Evolutionary conservation across 192 early-diverging fungal genomes (phyloP).

Genomic region (Coemansia sp.): DNA sequence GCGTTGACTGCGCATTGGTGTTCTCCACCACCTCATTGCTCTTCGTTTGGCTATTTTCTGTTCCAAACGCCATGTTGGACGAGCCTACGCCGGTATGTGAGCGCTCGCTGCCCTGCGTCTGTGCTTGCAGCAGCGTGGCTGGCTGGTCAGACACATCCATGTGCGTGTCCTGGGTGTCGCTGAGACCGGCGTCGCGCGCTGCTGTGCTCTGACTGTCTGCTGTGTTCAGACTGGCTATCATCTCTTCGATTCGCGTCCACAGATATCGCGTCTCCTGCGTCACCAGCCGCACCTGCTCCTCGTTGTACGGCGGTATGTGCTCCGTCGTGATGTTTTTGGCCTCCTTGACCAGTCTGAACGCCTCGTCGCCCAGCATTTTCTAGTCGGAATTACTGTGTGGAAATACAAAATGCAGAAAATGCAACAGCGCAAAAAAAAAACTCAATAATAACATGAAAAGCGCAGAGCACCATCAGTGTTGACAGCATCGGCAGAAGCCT

Average conservation of each 20-base stretch:
- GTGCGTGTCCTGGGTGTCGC: background rate
- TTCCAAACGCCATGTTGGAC: background rate
- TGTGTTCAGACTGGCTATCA: slow-evolving; percentile 36
- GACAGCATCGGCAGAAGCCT: no score
- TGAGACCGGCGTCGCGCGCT: background rate
- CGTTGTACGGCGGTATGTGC: slow-evolving; percentile 76
- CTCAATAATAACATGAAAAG: no score
- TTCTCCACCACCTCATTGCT: slow-evolving; percentile 15
- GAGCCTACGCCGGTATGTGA: background rate
- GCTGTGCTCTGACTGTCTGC: slow-evolving; percentile 8
- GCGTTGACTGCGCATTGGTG: slow-evolving; percentile 30
- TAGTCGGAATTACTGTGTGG: background rate
- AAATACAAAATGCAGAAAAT: slow-evolving; percentile 1
- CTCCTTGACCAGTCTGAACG: slow-evolving; percentile 75
- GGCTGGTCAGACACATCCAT: background rate
- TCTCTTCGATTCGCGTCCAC: slow-evolving; percentile 55
- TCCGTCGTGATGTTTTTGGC: slow-evolving; percentile 71
- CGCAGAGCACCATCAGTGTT: no score
- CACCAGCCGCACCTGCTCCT: slow-evolving; percentile 75
- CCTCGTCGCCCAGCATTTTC: slow-evolving; percentile 71
- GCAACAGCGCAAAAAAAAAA: background rate
- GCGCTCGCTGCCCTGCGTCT: background rate
- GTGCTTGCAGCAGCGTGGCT: slow-evolving; percentile 10
- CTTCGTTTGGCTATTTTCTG: background rate
- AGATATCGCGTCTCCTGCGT: slow-evolving; percentile 74